Evolutionary conservation across 192 early-diverging fungal genomes (phyloP).

Genomic region (Ramicandelaber brevisporus): DNA sequence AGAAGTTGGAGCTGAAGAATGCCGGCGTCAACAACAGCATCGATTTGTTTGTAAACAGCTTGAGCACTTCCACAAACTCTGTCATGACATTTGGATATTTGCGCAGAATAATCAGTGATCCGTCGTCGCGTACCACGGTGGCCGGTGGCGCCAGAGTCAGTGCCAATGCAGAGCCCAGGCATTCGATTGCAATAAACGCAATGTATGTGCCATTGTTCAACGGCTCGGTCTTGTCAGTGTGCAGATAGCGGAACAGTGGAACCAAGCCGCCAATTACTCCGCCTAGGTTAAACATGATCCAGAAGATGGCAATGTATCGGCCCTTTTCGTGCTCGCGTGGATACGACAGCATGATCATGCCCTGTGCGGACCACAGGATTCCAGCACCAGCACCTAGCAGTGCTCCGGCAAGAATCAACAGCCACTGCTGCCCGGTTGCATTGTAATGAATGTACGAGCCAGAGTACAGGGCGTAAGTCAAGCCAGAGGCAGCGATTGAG

Average conservation of each 20-base stretch:
- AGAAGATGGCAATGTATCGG: conserved; percentile 48
- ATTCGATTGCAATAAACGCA: conserved; percentile 40
- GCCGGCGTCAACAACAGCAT: conserved; percentile 40
- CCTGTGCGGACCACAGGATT: conserved; percentile 38
- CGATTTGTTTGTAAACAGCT: conserved; percentile 27
- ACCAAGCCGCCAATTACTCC: conserved; percentile 43
- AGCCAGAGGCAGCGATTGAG: conserved; percentile 30
- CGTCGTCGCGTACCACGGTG: conserved; percentile 31
- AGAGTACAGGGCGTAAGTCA: conserved; percentile 41
- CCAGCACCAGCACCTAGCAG: conserved; percentile 53
- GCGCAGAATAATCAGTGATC: conserved; percentile 23
- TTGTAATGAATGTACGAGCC: conserved; percentile 39
- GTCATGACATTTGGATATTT: conserved; percentile 28
- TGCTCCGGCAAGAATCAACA: conserved; percentile 45
- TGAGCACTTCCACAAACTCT: conserved; percentile 20
- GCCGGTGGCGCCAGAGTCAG: conserved; percentile 24
- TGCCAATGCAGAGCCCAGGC: conserved; percentile 24
- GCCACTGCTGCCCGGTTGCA: conserved; percentile 19
- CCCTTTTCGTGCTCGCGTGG: conserved; percentile 45
- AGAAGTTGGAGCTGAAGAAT: conserved; percentile 48
- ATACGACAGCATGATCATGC: conserved; percentile 57
- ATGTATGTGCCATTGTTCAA: conserved; percentile 36
- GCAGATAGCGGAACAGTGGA: conserved; percentile 42
- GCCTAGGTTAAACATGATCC: conserved; percentile 56
- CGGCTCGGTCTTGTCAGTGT: conserved; percentile 18